These are phyloP conservation scores for Micromonas pusilla DNA, from an alignment of 139 green algal species.

Conservation along the genomic window DNA sequence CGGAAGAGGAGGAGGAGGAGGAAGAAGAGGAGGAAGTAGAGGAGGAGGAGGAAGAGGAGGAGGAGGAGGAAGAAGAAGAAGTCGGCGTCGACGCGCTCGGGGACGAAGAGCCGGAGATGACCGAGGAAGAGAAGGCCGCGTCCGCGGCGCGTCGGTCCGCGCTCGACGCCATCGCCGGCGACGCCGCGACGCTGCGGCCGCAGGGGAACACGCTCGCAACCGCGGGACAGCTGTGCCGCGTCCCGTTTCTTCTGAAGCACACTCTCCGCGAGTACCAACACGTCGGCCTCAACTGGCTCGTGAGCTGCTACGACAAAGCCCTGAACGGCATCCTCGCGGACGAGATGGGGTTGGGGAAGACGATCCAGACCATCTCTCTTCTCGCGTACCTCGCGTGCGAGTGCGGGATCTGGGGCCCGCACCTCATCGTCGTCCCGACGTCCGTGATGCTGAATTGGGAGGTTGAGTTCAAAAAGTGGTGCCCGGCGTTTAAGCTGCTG, in stretches of 20 bases:
- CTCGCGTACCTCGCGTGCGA: conserved; percentile 87
- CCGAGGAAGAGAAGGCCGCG: not conserved
- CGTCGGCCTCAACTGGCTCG: conserved; percentile 93
- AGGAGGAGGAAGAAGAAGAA: conserved; percentile 31
- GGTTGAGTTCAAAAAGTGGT: conserved; percentile 99
- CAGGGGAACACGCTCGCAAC: not conserved
- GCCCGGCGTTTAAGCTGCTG: conserved; percentile 95
- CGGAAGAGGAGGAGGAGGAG: conserved; percentile 7
- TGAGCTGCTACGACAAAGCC: conserved; percentile 77
- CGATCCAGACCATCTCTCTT: conserved; percentile 88
- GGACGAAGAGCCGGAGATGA: conserved; percentile 7
- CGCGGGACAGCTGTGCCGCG: not conserved
- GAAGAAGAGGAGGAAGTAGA: conserved; percentile 13
- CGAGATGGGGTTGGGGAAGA: conserved; percentile 94
- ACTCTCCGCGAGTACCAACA: conserved; percentile 91
- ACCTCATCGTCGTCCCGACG: conserved; percentile 85
- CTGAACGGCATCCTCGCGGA: conserved; percentile 93
- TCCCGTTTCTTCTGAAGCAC: conserved; percentile 89
- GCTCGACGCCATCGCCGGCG: not conserved
- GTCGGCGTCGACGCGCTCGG: conserved; percentile 1
- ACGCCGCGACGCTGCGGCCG: not conserved
- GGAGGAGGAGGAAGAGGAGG: conserved; percentile 27
- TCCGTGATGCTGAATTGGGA: conserved; percentile 99
- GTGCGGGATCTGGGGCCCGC: conserved; percentile 83
- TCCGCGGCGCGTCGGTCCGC: not conserved